Conservation (phyloP, 371 early-diverging fungal species). For the Cokeromyces recurvatus region DNA sequence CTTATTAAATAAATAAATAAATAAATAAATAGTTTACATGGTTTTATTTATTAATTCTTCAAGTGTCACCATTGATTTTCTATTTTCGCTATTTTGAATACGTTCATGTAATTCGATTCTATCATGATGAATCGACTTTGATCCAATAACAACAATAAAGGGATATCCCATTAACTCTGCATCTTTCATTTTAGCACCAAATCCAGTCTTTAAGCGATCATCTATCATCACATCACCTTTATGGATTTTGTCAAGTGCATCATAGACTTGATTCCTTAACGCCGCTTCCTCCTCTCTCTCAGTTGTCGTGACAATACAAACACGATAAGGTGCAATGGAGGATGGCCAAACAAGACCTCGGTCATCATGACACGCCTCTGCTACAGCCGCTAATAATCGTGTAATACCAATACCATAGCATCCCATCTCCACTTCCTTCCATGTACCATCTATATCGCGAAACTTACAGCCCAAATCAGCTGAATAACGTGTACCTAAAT, state of each 20-base stretch:
- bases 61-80: not conserved
- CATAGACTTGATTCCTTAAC: conserved; percentile 45
- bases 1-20: conserved; percentile 16
- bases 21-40: not conserved
- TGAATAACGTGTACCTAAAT: conserved; percentile 87
- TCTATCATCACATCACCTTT: conserved; percentile 50
- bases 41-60: not conserved
- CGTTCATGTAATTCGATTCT: conserved; percentile 62
- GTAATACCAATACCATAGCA: conserved; percentile 90
- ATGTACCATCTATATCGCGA: conserved; percentile 18
- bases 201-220: conserved; percentile 54
- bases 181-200: conserved; percentile 74
- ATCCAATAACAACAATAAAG: conserved; percentile 61
- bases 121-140: conserved; percentile 38
- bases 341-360: conserved; percentile 77
- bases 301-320: conserved; percentile 59
- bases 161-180: conserved; percentile 74
- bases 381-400: conserved; percentile 73
- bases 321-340: conserved; percentile 69
- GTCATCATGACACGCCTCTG: conserved; percentile 63
- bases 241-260: conserved; percentile 12
- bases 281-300: conserved; percentile 31
- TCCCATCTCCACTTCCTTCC: conserved; percentile 78
- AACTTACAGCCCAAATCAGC: conserved; percentile 58
- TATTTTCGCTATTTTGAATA: not conserved